Evolutionary conservation across 495 filamentous ascomycete species (phyloP), one percentile per base, ranked within the genome.

Genomic region (Rhypophila decipiens): DNA sequence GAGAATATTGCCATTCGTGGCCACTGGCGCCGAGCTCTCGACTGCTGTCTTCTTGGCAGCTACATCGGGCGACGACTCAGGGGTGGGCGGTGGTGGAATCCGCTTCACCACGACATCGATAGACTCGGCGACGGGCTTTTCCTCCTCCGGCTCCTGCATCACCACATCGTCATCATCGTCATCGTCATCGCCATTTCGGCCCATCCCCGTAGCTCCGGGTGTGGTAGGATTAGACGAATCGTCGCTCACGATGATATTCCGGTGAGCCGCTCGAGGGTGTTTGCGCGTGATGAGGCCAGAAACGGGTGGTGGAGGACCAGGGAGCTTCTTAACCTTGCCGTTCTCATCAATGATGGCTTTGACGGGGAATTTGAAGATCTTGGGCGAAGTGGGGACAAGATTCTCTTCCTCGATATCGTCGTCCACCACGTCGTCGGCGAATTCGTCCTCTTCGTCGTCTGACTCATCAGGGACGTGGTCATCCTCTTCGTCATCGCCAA

Each of bases 281-380:
- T 57, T 63, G 20, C 46, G 42, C 20, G 46, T 54, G 21, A 46
- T 36, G 19, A 22, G 31, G 3, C 46, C 36, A 24, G 5, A 23
- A n/a, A 17, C 46, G 3, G 52, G 45, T 9, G 59, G 56, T 21
- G 57, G 55, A 18, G 58, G 51, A 0, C 62, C 60, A 2, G 57
- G 48, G 20, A 65, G 38, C 22, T 45, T 44, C 5, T 42, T 50
- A 18, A 49, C 63, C 52, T 64, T 59, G 51, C 47, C 48, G 38
- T 65, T 42, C 47, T 61, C 55, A 22, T 60, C 61, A 31, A 67
- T 50, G 1, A 45, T 22, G 12, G 60, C 61, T 3, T 57, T 60
- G 21, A 74, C 58, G 3, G 66, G 73, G 38, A 90, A 73, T 52
- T 83, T 83, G 50, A 88, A 80, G 27, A 90, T 72, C 21, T 86